Base-by-base conservation (phyloP, 768 basidiomycete genomes). In the Lactarius evosmus region DNA sequence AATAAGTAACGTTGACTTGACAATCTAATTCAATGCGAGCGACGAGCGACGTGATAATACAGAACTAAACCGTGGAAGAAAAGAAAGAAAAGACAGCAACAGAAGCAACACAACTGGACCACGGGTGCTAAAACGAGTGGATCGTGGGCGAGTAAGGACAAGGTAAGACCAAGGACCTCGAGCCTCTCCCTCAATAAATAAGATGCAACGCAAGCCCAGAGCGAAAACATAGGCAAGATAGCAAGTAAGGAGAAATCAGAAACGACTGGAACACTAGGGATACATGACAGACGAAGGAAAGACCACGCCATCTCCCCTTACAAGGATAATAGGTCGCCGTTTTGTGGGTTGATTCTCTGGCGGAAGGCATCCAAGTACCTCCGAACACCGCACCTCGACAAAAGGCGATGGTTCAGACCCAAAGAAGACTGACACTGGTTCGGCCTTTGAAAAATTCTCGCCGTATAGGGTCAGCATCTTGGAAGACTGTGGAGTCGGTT, bases 381-480 rank as follows among this genome's bases (percentile, higher is more conserved):
- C 92, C 36, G 87, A 87, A 77, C 93, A 93, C 65, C 92, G 84
- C 70, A 94, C 86, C 77, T 93, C 91, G 66, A 89, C 88, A 72
- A 85, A 89, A n/a, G 89, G 88, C 62, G 90, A 91, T 58, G 88
- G 90, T 74, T 92, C 89, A 29, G 86, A 84, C 46, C 93, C 93
- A 70, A 95, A 93, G 81, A 91, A 95, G 58, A 95, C 85, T 51
- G 82, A 84, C 64, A 91, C 80, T 40, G 92, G 90, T 63, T 93
- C 90, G 41, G 82, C 74, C 79, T 93, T 93, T 71, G 82, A 85
- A 74, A 95, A 93, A 77, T 94, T 91, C 76, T 94, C 91, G 62
- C 93, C 93, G 70, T 93, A 91, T 1, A 95, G 80, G 29, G 91
- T 94, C 67, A 94, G 75, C 85, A 91, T 85, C 77, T 92, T 89